phyloP scores from a whole-genome alignment of 2,329 filamentous ascomycete species.

The Trichoderma semiorbis region DNA sequence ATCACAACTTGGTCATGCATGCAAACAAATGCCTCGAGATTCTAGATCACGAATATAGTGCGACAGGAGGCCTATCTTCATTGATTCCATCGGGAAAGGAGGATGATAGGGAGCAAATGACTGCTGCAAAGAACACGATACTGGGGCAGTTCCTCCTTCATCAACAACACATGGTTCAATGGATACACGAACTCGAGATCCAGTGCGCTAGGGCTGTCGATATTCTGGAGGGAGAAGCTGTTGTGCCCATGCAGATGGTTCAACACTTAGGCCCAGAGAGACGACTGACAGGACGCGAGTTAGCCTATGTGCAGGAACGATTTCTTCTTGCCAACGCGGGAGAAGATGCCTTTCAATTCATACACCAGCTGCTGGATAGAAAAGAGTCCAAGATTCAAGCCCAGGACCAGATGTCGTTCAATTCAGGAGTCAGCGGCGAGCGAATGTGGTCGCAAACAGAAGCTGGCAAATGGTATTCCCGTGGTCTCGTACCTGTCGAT shows the following conservation, averaged over 20 bases:
- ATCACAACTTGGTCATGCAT: constrained; percentile 51
- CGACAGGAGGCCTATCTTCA: constrained; percentile 53
- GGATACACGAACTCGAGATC: constrained; percentile 57
- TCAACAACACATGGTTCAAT: constrained; percentile 50
- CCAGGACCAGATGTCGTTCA: constrained; percentile 33
- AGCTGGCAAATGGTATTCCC: constrained; percentile 32
- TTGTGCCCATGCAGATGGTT: constrained; percentile 50
- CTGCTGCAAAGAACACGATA: constrained; percentile 47
- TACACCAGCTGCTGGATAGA: constrained; percentile 47
- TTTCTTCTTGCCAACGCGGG: constrained; percentile 55
- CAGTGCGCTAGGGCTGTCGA: constrained; percentile 50
- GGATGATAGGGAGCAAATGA: constrained; percentile 35
- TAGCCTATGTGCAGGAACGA: constrained; percentile 53
- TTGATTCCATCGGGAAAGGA: constrained; percentile 46
- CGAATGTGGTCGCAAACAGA: constrained; percentile 31
- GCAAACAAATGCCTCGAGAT: constrained; percentile 58
- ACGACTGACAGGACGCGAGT: constrained; percentile 46
- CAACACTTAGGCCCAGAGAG: constrained; percentile 50
- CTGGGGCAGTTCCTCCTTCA: constrained; percentile 57
- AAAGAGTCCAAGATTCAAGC: constrained; percentile 41
- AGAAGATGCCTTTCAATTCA: constrained; percentile 45
- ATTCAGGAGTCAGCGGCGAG: constrained; percentile 42
- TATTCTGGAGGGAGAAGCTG: constrained; percentile 47
- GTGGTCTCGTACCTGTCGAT: constrained; percentile 48
- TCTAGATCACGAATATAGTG: constrained; percentile 56